Percentiles rank a stretch among this genome's conserved stretches.
Conservation (phyloP, 2,329 filamentous ascomycete species). For the Colletotrichum filicis region DNA sequence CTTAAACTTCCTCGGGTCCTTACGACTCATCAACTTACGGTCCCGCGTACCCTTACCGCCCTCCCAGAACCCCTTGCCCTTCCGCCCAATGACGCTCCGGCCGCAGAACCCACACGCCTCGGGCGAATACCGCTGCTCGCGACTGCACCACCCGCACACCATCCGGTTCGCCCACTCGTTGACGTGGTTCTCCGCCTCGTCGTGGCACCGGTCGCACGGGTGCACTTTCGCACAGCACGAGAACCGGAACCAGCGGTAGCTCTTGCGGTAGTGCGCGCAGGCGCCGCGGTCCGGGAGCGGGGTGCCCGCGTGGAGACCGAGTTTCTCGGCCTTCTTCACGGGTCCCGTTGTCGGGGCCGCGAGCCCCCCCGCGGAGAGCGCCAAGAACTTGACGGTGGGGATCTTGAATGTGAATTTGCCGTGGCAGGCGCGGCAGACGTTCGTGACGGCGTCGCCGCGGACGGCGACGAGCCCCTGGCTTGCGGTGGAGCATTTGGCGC, state of each 20-base stretch:
- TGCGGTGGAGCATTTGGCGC: constrained; percentile 77
- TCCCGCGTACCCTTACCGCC: constrained; percentile 86
- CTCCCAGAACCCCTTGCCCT: constrained; percentile 83
- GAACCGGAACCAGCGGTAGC: constrained; percentile 74
- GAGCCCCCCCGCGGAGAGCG: constrained; percentile 69
- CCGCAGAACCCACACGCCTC: constrained; percentile 82
- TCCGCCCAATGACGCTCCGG: constrained; percentile 73
- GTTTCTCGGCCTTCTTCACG: constrained; percentile 60
- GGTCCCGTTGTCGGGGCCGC: constrained; percentile 51
- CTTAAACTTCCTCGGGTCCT: constrained; percentile 80
- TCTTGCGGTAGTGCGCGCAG: constrained; percentile 68
- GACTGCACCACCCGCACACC: constrained; percentile 83
- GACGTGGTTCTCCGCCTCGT: constrained; percentile 74
- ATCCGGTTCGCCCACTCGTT: constrained; percentile 87
- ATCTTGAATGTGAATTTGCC: constrained; percentile 83
- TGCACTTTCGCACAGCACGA: constrained; percentile 69
- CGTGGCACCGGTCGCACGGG: constrained; percentile 80
- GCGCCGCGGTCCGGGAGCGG: constrained; percentile 63
- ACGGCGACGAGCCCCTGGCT: constrained; percentile 78
- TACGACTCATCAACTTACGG: constrained; percentile 75
- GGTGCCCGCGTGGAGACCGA: constrained; percentile 68
- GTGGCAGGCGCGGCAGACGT: constrained; percentile 84
- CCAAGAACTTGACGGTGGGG: constrained; percentile 81
- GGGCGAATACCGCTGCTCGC: constrained; percentile 82
- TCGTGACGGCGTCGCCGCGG: constrained; percentile 77